These are phyloP conservation scores for Suillus plorans DNA, from an alignment of 768 basidiomycete genomes.

Conservation along the genomic window DNA sequence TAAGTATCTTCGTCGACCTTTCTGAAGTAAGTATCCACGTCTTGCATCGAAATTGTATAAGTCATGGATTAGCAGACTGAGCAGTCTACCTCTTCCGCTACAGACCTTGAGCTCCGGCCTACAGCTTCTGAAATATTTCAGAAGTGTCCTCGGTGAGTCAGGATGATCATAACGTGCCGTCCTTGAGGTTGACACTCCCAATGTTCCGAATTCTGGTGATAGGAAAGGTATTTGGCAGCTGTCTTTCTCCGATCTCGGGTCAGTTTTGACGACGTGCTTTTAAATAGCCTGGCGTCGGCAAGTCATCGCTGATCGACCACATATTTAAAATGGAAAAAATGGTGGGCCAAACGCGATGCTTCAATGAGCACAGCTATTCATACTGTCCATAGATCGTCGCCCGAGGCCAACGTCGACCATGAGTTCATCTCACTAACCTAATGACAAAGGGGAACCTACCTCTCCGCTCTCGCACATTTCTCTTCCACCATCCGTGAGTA, in stretches of 20 bases:
- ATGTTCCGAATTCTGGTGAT: not conserved
- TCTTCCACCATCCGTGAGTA: not conserved
- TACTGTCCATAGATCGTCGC: not conserved
- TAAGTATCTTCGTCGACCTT: not conserved
- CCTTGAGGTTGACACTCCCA: not conserved
- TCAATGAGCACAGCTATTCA: not conserved
- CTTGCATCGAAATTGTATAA: not conserved
- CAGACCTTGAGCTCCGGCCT: not conserved
- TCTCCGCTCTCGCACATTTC: not conserved
- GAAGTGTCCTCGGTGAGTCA: not conserved
- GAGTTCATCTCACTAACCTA: conserved; percentile 7
- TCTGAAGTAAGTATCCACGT: not conserved
- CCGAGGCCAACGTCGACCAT: conserved; percentile 11
- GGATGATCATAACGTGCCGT: not conserved
- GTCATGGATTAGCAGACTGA: not conserved
- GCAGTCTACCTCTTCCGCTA: not conserved
- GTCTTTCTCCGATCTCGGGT: not conserved
- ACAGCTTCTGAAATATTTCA: not conserved
- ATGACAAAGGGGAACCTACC: not conserved
- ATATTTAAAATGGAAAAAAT: not conserved
- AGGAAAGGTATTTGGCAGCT: not conserved
- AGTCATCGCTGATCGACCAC: not conserved
- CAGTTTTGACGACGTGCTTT: not conserved
- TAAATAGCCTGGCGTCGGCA: not conserved
- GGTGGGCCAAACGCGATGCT: not conserved